A percentile compares a stretch with the other conserved stretches of the same genome.
These are phyloP conservation scores for Porcisia deanei DNA, from an alignment of 208 protist genomes.

Conservation along the genomic window DNA sequence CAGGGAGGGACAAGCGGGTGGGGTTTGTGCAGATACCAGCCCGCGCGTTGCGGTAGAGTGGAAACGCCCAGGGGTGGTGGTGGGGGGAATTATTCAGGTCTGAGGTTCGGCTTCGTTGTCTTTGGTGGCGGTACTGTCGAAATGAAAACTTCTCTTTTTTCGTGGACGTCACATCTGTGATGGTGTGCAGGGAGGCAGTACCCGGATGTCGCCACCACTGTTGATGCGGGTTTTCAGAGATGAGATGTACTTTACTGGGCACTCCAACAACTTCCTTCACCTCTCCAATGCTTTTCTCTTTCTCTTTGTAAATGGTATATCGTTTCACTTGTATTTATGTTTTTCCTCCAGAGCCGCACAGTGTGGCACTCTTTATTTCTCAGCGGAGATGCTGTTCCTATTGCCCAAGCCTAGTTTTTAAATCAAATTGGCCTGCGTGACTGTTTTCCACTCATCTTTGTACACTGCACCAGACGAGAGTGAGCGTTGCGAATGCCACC, in stretches of 20 bases:
- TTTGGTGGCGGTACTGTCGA: not conserved
- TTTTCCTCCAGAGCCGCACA: not conserved
- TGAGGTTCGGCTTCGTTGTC: not conserved
- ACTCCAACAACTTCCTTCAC: not conserved
- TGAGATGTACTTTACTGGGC: not conserved
- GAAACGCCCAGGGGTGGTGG: not conserved
- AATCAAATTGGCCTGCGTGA: not conserved
- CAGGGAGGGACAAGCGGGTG: too few species aligned
- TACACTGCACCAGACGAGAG: not conserved
- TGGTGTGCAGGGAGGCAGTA: too few species aligned
- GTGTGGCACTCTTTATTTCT: not conserved
- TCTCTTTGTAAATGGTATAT: not conserved
- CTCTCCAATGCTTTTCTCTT: not conserved
- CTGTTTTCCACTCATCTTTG: not conserved
- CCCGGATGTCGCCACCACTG: not conserved
- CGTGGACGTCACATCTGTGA: not conserved
- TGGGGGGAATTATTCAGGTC: too few species aligned
- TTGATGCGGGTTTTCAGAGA: not conserved
- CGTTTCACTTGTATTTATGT: not conserved
- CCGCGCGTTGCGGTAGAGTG: not conserved
- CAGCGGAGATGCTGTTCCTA: not conserved
- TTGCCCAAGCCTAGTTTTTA: not conserved
- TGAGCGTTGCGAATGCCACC: conserved; percentile 40
- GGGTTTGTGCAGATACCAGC: not conserved
- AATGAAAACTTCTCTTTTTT: not conserved